phyloP scores from a whole-genome alignment of 768 basidiomycete species.

The Tricholoma flavovirens region DNA sequence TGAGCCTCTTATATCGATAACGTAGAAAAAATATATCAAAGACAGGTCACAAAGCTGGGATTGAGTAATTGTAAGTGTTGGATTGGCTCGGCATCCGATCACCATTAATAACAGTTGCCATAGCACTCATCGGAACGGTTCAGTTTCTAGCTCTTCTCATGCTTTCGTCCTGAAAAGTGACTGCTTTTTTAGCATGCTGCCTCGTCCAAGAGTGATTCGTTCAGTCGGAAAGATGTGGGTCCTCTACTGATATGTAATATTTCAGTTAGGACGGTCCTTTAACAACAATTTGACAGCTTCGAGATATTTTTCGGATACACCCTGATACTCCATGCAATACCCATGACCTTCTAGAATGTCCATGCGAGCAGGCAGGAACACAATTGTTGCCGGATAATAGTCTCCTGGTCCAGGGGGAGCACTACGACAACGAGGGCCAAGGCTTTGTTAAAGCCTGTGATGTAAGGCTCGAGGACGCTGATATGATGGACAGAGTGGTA shows the following conservation, averaged over 20 bases:
- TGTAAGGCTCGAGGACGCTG: slow-evolving; percentile 38
- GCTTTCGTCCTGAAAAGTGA: background rate
- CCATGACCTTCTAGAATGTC: slow-evolving; percentile 85
- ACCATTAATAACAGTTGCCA: background rate
- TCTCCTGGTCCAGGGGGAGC: slow-evolving; percentile 23
- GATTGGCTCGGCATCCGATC: background rate
- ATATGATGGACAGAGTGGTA: slow-evolving; percentile 51
- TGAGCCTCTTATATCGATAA: background rate
- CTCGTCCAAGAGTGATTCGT: slow-evolving; percentile 73
- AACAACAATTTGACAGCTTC: slow-evolving; percentile 49
- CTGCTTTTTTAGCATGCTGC: slow-evolving; percentile 23
- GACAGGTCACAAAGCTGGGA: slow-evolving; percentile 92
- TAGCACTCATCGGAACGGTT: slow-evolving; percentile 73
- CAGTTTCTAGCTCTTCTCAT: slow-evolving; percentile 6
- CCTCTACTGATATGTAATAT: background rate
- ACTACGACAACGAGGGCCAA: slow-evolving; percentile 19
- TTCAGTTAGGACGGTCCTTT: background rate
- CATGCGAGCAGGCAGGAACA: slow-evolving; percentile 39
- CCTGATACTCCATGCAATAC: slow-evolving; percentile 79
- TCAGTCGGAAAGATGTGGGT: slow-evolving; percentile 79
- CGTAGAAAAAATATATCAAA: slow-evolving; percentile 85
- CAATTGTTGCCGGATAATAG: slow-evolving; percentile 18
- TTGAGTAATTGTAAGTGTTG: slow-evolving; percentile 70
- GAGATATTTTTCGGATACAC: slow-evolving; percentile 89
- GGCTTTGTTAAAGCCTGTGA: slow-evolving; percentile 68